Conservation (phyloP, 2,329 filamentous ascomycete species). For the Colletotrichum orbiculare region DNA sequence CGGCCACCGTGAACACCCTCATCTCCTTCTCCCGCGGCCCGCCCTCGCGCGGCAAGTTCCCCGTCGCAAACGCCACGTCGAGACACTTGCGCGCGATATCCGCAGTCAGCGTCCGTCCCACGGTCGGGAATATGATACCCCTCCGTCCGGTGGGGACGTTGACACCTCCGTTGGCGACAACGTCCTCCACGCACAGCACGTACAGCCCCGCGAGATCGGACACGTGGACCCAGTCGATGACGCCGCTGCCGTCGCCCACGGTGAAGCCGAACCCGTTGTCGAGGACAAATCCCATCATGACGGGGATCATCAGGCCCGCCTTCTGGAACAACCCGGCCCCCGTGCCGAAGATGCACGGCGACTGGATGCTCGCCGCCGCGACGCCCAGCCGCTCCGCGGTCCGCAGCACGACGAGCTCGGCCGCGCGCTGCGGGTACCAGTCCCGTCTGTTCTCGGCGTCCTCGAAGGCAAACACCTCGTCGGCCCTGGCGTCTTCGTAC, state of each 20-base stretch:
- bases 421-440: constrained; percentile 38
- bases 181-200: constrained; percentile 27
- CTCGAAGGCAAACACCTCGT: constrained; percentile 31
- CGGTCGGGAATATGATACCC: constrained; percentile 31
- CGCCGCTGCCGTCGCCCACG: constrained; percentile 34
- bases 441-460: constrained; percentile 34
- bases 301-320: constrained; percentile 34
- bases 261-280: constrained; percentile 34
- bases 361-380: constrained; percentile 35
- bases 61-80: constrained; percentile 34
- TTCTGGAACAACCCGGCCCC: constrained; percentile 37
- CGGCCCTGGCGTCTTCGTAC: constrained; percentile 30
- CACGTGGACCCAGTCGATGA: constrained; percentile 37
- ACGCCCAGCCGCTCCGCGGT: constrained; percentile 29
- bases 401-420: constrained; percentile 36
- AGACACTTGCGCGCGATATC: constrained; percentile 31
- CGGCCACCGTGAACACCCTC: constrained; percentile 14
- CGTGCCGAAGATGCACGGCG: constrained; percentile 34
- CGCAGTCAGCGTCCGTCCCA: constrained; percentile 14
- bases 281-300: constrained; percentile 39
- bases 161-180: constrained; percentile 16
- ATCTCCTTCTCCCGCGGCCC: constrained; percentile 26
- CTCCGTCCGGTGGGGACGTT: constrained; percentile 18
- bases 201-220: constrained; percentile 38
- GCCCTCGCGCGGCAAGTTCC: constrained; percentile 23